Base-by-base conservation (phyloP, 257 asterid species). In the Nicotiana tabacum region DNA sequence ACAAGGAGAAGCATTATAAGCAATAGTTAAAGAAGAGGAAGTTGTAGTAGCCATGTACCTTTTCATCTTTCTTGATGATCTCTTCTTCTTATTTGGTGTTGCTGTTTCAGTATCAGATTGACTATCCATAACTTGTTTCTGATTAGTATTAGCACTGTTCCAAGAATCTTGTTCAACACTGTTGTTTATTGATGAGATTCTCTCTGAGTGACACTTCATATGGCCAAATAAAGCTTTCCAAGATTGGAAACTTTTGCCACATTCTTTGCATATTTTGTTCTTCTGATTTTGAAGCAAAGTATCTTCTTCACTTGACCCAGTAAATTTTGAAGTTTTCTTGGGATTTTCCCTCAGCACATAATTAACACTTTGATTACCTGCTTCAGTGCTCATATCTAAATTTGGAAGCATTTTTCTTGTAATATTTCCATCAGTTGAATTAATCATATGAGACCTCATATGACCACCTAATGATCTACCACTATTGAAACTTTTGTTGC, bases 201-300 rank as follows among this genome's bases (percentile, higher is more conserved):
- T 91, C 3, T 86, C 87, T 61, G 98, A 92, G 85, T 95, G 98
- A 85, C 92, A 90, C 81, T 93, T 93, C 97, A 93, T 95, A 86
- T 93, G 99, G 24, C 97, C 97, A 87, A 92, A 95, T 88, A 95
- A 82, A 82, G 98, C 97, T 88, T 91, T 93, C 94, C 93, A 89
- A 64, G 98, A 92, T n/a, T 62, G 91, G 84, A 95, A 95, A 16
- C 88, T 82, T 84, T 89, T 93, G 24, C 98, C 98, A 83, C 98
- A 95, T 90, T 93, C 94, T 66, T 90, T 90, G 78, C 99, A 93
- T 64, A 74, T 30, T 82, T 86, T 94, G 27, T 68, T 64, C 32
- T 61, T 81, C 61, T 46, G 80, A 6, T 39, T 81, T 6, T 43
- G 83, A 82, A 83, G 88, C 86, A 89, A 87, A 84, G 83, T 64